A percentile compares a stretch with the other conserved stretches of the same genome.
These are phyloP conservation scores for Bertia moriformis DNA, from an alignment of 2,329 filamentous ascomycete genomes.

Conservation along the genomic window DNA sequence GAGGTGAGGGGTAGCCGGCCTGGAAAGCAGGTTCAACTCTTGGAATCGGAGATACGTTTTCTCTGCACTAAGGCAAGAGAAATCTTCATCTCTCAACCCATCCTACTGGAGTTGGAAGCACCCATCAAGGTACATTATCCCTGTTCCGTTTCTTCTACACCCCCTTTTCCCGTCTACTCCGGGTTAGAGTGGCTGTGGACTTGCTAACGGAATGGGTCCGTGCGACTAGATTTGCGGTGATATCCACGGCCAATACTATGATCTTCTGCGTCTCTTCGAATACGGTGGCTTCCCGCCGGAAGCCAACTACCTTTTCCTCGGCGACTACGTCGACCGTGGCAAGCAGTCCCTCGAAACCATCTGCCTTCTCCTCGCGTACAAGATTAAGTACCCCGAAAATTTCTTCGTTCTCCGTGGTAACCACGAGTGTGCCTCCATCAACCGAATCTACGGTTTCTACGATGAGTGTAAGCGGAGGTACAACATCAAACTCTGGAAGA, in stretches of 20 bases:
- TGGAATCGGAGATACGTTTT: slow-evolving; percentile 63
- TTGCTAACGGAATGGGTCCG: background rate
- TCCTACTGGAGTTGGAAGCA: slow-evolving; percentile 61
- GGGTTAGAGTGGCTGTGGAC: background rate
- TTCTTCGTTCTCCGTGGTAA: slow-evolving; percentile 67
- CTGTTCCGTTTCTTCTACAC: background rate
- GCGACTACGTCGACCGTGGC: slow-evolving; percentile 64
- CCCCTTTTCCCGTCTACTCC: slow-evolving; percentile 3
- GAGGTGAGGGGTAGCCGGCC: slow-evolving; percentile 64
- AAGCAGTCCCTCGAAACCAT: slow-evolving; percentile 71
- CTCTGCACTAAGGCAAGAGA: slow-evolving; percentile 66
- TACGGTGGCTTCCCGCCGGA: slow-evolving; percentile 68
- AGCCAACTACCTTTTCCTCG: slow-evolving; percentile 68
- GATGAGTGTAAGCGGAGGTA: slow-evolving; percentile 67
- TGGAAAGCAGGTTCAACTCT: slow-evolving; percentile 63
- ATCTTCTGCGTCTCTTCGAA: slow-evolving; percentile 62
- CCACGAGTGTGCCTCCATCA: slow-evolving; percentile 66
- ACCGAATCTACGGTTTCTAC: slow-evolving; percentile 68
- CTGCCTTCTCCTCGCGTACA: slow-evolving; percentile 62
- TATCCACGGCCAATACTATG: slow-evolving; percentile 69
- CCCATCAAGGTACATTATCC: slow-evolving; percentile 53
- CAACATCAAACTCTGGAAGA: slow-evolving; percentile 73
- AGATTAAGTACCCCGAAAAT: slow-evolving; percentile 72
- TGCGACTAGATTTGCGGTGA: slow-evolving; percentile 56
- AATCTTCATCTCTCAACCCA: slow-evolving; percentile 69